These are phyloP conservation scores for Mortierella polycephala DNA, from an alignment of 371 early-diverging fungal genomes.

Conservation along the genomic window DNA sequence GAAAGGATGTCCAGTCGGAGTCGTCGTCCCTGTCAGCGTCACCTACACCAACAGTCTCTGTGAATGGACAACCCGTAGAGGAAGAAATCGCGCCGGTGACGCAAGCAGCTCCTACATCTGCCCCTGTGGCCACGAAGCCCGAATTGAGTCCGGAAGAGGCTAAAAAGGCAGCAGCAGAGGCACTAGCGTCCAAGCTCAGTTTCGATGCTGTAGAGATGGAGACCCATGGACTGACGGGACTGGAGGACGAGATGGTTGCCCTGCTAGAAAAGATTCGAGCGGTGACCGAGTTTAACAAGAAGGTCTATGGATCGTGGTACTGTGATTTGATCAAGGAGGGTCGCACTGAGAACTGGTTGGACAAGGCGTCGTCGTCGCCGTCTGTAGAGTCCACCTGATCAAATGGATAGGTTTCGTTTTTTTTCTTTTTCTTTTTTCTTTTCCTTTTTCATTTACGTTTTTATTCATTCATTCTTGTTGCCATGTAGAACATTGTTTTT, in stretches of 20 bases:
- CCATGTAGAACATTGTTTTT: not conserved
- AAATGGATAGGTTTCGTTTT: not conserved
- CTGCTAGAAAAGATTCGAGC: constrained; percentile 51
- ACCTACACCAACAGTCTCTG: too few species aligned
- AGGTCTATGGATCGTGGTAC: constrained; percentile 53
- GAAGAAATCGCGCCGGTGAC: not conserved
- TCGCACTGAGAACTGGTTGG: constrained; percentile 45
- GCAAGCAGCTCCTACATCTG: constrained; percentile 2
- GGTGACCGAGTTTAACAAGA: constrained; percentile 50
- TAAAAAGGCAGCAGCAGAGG: constrained; percentile 45
- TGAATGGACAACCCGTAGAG: too few species aligned
- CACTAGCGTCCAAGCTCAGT: constrained; percentile 43
- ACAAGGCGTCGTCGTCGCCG: not conserved
- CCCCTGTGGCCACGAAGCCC: not conserved
- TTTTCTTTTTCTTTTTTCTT: not conserved
- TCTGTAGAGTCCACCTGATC: not conserved
- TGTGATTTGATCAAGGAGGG: constrained; percentile 47
- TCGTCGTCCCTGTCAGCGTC: constrained; percentile 1
- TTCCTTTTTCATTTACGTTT: constrained; percentile 2
- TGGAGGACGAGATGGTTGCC: constrained; percentile 52
- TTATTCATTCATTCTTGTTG: constrained; percentile 1
- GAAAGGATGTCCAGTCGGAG: not conserved
- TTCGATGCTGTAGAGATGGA: constrained; percentile 51
- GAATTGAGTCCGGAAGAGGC: constrained; percentile 30
- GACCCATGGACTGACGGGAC: constrained; percentile 48